phyloP scores from a whole-genome alignment of 2,329 filamentous ascomycete species.

The Hymenoscyphus albidus region DNA sequence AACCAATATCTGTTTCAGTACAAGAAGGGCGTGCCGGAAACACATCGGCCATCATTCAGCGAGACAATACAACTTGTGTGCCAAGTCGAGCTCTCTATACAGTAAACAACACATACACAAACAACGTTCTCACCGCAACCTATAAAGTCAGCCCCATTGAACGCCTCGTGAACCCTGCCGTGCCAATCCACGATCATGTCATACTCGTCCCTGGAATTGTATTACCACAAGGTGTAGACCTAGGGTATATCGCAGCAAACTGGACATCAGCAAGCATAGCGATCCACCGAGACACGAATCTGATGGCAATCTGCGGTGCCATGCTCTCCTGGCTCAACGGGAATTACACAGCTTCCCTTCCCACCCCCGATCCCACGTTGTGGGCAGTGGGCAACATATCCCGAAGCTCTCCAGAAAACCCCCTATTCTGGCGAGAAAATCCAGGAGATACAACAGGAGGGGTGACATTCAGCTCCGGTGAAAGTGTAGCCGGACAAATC shows the following conservation, averaged over 20 bases:
- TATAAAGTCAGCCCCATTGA: neutral
- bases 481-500: neutral
- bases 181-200: neutral
- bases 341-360: neutral
- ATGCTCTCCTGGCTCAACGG: neutral
- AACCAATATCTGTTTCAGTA: neutral
- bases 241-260: neutral
- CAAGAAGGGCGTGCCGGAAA: neutral
- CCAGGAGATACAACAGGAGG: neutral
- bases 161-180: neutral
- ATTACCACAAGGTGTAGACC: neutral
- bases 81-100: constrained; percentile 21
- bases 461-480: neutral
- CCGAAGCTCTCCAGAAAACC: neutral
- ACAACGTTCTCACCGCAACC: constrained; percentile 9
- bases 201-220: neutral
- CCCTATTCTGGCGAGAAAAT: neutral
- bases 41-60: neutral
- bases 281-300: neutral
- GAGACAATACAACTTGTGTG: constrained; percentile 17
- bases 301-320: neutral
- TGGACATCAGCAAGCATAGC: neutral
- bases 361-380: neutral
- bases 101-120: constrained; percentile 21
- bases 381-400: neutral